These are phyloP conservation scores for Eutypa lata DNA, from an alignment of 2,329 filamentous ascomycete genomes.

Conservation along the genomic window DNA sequence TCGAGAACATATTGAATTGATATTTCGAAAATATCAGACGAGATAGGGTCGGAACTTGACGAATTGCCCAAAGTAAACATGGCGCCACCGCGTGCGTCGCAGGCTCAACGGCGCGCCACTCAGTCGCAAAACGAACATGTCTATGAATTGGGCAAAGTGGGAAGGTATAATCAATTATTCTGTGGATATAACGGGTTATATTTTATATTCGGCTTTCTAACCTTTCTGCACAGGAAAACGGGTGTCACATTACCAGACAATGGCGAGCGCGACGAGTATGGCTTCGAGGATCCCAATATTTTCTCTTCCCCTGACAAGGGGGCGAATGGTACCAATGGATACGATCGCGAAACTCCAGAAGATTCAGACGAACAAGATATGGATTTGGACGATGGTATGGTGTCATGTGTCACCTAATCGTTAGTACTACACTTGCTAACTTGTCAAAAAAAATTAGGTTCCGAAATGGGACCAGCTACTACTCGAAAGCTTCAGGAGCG, in stretches of 20 bases:
- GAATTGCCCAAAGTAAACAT: constrained; percentile 20
- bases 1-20: background rate
- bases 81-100: constrained; percentile 31
- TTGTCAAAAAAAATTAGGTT: constrained; percentile 33
- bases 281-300: constrained; percentile 81
- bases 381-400: constrained; percentile 50
- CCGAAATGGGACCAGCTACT: constrained; percentile 52
- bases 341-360: constrained; percentile 19
- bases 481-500: constrained; percentile 49
- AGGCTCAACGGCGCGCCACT: constrained; percentile 33
- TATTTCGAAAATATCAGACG: background rate
- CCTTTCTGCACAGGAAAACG: constrained; percentile 70
- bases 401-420: constrained; percentile 14
- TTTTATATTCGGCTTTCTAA: background rate
- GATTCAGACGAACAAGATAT: constrained; percentile 47
- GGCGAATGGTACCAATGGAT: constrained; percentile 24
- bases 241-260: constrained; percentile 77
- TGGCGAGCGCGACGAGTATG: constrained; percentile 83
- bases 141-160: constrained; percentile 47
- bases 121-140: constrained; percentile 43
- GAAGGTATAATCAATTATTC: constrained; percentile 37
- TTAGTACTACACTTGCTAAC: constrained; percentile 16
- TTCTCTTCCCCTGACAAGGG: constrained; percentile 81
- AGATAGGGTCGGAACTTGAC: too few relatives aligned
- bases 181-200: background rate